phyloP scores from a whole-genome alignment of 2,329 filamentous ascomycete genomes.

The Hypoxylon sp. region DNA sequence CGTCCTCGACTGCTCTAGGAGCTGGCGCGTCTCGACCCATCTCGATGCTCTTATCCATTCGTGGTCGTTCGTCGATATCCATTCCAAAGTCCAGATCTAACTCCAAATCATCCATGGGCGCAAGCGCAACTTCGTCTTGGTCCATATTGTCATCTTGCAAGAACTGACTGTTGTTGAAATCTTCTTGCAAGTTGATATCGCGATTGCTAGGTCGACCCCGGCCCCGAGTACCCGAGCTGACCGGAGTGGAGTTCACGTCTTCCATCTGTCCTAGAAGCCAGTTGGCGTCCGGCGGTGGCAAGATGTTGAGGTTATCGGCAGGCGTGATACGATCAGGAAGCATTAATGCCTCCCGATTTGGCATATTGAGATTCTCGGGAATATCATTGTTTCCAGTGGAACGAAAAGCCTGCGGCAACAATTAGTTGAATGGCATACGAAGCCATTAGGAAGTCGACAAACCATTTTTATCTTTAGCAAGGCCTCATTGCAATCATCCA shows the following conservation, averaged over 20 bases:
- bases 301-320: conserved; percentile 80
- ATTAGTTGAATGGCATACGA: conserved; percentile 50
- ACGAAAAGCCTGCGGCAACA: conserved; percentile 80
- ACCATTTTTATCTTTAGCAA: conserved; percentile 99
- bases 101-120: conserved; percentile 74
- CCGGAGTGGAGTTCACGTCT: conserved; percentile 66
- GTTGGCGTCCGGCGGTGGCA: conserved; percentile 89
- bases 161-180: conserved; percentile 82
- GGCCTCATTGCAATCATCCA: conserved; percentile 98
- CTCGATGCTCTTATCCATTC: conserved; percentile 78
- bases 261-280: conserved; percentile 84
- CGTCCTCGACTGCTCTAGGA: conserved; percentile 74
- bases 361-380: conserved; percentile 82
- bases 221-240: conserved; percentile 68
- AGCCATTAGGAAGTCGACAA: conserved; percentile 3
- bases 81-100: conserved; percentile 81
- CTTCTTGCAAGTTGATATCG: conserved; percentile 77
- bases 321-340: conserved; percentile 94
- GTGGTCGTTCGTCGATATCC: conserved; percentile 74
- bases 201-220: conserved; percentile 62
- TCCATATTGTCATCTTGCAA: conserved; percentile 74
- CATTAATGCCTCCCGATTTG: conserved; percentile 87
- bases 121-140: conserved; percentile 69
- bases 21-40: conserved; percentile 86
- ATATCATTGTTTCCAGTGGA: conserved; percentile 95